These are phyloP conservation scores for Fraxinus nigra DNA, from an alignment of 305 asterid genomes.

Conservation along the genomic window DNA sequence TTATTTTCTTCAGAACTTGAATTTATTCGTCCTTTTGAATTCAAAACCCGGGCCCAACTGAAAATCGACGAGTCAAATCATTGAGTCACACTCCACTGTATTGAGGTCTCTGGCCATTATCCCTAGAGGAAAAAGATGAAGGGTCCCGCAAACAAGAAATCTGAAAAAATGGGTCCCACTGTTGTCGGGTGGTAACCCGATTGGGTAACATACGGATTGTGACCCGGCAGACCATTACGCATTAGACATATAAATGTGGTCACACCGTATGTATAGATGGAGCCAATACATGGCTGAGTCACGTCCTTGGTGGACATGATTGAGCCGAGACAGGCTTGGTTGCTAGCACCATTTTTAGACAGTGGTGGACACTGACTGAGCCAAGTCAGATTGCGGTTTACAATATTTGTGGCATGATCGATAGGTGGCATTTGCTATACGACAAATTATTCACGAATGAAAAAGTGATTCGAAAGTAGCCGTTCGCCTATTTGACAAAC, in stretches of 20 bases:
- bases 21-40: neutral
- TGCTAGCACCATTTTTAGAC: neutral
- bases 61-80: neutral
- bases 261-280: neutral
- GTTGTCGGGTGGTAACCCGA: neutral
- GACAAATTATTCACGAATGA: neutral
- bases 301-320: constrained; percentile 5
- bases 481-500: neutral
- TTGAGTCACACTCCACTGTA: neutral
- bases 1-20: neutral
- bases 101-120: neutral
- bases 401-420: neutral
- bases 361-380: neutral
- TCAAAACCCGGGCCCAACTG: neutral
- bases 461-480: neutral
- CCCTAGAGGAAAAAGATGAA: neutral
- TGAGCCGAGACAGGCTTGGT: neutral
- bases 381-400: neutral
- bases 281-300: neutral
- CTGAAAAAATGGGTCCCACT: neutral
- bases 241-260: neutral
- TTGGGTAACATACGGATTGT: neutral
- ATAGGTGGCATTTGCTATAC: neutral
- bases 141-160: neutral
- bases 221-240: neutral